phyloP scores from a whole-genome alignment of 2,329 filamentous ascomycete genomes.

The Colletotrichum theobromicola region DNA sequence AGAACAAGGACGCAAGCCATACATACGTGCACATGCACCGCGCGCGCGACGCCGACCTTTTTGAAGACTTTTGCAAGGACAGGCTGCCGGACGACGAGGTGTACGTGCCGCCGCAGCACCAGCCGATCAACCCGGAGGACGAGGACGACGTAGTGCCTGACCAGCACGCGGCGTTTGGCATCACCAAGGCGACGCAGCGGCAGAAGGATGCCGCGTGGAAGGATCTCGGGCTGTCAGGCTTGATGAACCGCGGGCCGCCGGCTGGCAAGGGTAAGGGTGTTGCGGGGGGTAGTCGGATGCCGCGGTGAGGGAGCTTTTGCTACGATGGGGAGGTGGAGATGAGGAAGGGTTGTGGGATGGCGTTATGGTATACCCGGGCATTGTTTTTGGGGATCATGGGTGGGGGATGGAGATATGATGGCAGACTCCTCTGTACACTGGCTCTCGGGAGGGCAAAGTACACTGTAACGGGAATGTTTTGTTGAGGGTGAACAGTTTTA shows the following conservation, averaged over 20 bases:
- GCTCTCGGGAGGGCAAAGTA: neutral
- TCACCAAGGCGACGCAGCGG: slow-evolving; percentile 78
- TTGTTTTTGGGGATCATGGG: neutral
- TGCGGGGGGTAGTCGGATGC: slow-evolving; percentile 18
- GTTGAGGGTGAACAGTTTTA: neutral
- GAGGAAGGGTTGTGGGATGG: neutral
- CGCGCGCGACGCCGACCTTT: slow-evolving; percentile 76
- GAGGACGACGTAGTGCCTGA: slow-evolving; percentile 89
- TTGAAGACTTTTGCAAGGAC: slow-evolving; percentile 76
- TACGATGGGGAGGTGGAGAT: neutral
- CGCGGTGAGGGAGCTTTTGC: neutral
- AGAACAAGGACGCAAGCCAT: slow-evolving; percentile 77
- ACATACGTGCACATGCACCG: slow-evolving; percentile 79
- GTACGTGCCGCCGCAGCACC: slow-evolving; percentile 79
- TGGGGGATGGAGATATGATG: neutral
- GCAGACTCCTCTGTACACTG: neutral
- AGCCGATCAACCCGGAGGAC: slow-evolving; percentile 85
- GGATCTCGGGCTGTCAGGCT: slow-evolving; percentile 73
- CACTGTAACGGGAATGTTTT: neutral
- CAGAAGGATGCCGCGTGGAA: slow-evolving; percentile 77
- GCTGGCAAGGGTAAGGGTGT: slow-evolving; percentile 20
- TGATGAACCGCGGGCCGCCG: slow-evolving; percentile 69
- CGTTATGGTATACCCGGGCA: slow-evolving; percentile 15
- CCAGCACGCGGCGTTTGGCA: slow-evolving; percentile 87
- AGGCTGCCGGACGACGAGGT: slow-evolving; percentile 79